Evolutionary conservation across 768 basidiomycete species (phyloP).

Genomic region (Podaxis mareebaensis): DNA sequence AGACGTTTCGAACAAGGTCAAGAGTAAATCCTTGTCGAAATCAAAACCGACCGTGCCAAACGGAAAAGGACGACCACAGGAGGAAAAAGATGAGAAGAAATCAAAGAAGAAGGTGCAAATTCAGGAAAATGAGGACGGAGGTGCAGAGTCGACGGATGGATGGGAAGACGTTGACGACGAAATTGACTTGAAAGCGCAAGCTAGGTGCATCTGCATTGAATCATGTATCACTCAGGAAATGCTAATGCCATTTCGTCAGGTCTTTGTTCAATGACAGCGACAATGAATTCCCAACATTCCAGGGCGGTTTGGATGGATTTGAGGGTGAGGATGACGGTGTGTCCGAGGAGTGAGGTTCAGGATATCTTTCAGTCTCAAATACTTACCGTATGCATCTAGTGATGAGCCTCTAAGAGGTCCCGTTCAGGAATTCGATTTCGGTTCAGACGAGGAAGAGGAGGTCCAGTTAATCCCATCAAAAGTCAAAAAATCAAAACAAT

Average conservation of each 20-base stretch:
- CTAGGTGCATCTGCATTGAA: slow-evolving; percentile 35
- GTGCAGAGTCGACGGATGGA: slow-evolving; percentile 40
- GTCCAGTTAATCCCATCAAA: slow-evolving; percentile 36
- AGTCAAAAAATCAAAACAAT: slow-evolving; percentile 55
- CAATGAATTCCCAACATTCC: slow-evolving; percentile 30
- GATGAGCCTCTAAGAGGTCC: slow-evolving; percentile 52
- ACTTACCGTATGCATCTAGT: slow-evolving; percentile 29
- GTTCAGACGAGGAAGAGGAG: slow-evolving; percentile 59
- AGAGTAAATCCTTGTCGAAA: slow-evolving; percentile 27
- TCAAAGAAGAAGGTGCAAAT: slow-evolving; percentile 14
- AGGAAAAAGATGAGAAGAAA: slow-evolving; percentile 17
- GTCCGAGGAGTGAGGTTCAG: slow-evolving; percentile 26
- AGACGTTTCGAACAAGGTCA: slow-evolving; percentile 39
- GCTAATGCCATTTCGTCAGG: slow-evolving; percentile 28
- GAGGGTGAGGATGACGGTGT: slow-evolving; percentile 48
- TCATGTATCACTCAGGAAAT: neutral
- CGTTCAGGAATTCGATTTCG: slow-evolving; percentile 63
- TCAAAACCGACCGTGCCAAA: slow-evolving; percentile 20
- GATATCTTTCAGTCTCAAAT: neutral
- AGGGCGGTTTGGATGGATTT: slow-evolving; percentile 51
- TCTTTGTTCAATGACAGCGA: slow-evolving; percentile 51
- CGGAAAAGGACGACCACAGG: slow-evolving; percentile 18
- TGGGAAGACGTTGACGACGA: slow-evolving; percentile 67
- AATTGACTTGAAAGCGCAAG: slow-evolving; percentile 40
- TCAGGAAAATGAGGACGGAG: slow-evolving; percentile 21